Evolutionary conservation across 805 yeast species (phyloP).

Genomic region (Wickerhamiella cacticola): DNA sequence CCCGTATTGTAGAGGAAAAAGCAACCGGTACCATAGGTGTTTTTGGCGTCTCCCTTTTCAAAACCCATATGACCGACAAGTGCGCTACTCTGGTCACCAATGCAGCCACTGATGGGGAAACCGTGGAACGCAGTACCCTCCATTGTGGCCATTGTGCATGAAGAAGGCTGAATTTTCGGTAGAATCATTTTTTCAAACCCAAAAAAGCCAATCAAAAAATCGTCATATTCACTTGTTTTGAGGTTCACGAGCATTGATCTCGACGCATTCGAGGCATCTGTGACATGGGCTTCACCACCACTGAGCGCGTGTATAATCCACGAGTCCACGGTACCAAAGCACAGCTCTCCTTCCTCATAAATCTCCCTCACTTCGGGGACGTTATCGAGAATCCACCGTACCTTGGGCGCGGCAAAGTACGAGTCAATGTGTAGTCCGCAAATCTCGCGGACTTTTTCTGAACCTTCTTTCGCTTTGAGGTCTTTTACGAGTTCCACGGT

Average conservation of each 20-base stretch:
- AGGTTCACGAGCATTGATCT: slow-evolving; percentile 85
- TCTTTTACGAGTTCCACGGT: slow-evolving; percentile 60
- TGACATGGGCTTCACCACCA: slow-evolving; percentile 47
- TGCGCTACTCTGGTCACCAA: slow-evolving; percentile 92
- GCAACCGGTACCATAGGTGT: slow-evolving; percentile 95
- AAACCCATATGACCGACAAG: slow-evolving; percentile 86
- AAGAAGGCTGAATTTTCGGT: slow-evolving; percentile 69
- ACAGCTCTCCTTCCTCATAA: slow-evolving; percentile 64
- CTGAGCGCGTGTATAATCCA: slow-evolving; percentile 86
- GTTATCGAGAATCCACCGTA: slow-evolving; percentile 81
- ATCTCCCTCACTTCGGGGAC: slow-evolving; percentile 51
- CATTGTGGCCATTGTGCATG: slow-evolving; percentile 40
- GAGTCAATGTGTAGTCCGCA: slow-evolving; percentile 86
- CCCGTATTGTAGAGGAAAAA: slow-evolving; percentile 86
- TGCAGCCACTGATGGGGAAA: slow-evolving; percentile 74
- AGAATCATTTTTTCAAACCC: slow-evolving; percentile 58
- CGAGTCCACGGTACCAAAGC: slow-evolving; percentile 90
- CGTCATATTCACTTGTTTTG: slow-evolving; percentile 62
- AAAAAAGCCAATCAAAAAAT: slow-evolving; percentile 64
- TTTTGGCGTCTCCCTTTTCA: slow-evolving; percentile 73
- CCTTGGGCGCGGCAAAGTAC: slow-evolving; percentile 81
- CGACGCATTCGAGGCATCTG: slow-evolving; percentile 86
- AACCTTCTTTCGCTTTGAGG: slow-evolving; percentile 42
- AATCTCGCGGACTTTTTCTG: slow-evolving; percentile 46
- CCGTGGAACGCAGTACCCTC: slow-evolving; percentile 28